Conservation (phyloP, 164 flowering plant genomes). For the Taxillus chinensis region DNA sequence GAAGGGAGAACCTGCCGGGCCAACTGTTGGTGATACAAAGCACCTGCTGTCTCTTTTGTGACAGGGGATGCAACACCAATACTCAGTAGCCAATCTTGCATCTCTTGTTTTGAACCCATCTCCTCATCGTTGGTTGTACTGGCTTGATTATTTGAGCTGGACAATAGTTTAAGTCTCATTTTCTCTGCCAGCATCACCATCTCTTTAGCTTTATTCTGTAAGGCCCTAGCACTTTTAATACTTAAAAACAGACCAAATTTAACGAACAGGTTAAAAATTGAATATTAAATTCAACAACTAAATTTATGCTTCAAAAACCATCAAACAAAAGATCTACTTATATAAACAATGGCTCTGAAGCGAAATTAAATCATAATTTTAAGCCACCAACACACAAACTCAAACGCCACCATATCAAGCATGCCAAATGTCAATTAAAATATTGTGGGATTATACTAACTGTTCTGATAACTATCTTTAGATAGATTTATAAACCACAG, state of each 20-base stretch:
- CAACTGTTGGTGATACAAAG: constrained; percentile 88
- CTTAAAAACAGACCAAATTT: constrained; percentile 1
- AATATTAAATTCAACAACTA: not conserved
- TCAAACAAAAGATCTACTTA: not conserved
- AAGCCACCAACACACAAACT: not conserved
- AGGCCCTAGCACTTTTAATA: constrained; percentile 3
- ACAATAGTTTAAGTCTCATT: constrained; percentile 86
- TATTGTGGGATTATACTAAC: no score
- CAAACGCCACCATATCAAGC: no score
- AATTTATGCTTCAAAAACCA: not conserved
- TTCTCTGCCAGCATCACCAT: constrained; percentile 96
- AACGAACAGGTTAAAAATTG: not conserved
- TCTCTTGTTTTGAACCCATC: constrained; percentile 83
- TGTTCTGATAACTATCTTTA: no score
- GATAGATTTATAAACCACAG: no score
- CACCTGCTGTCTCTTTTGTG: constrained; percentile 95
- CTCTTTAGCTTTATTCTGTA: constrained; percentile 92
- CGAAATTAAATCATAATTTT: no score
- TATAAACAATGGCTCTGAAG: no score
- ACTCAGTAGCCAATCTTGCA: constrained; percentile 93
- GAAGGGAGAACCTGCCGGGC: constrained; percentile 76
- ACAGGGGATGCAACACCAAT: constrained; percentile 95
- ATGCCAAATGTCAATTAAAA: no score
- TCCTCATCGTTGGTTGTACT: constrained; percentile 61
- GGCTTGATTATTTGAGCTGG: constrained; percentile 48